Conservation (phyloP, 164 flowering plant genomes). For the Magnolia officinalis region DNA sequence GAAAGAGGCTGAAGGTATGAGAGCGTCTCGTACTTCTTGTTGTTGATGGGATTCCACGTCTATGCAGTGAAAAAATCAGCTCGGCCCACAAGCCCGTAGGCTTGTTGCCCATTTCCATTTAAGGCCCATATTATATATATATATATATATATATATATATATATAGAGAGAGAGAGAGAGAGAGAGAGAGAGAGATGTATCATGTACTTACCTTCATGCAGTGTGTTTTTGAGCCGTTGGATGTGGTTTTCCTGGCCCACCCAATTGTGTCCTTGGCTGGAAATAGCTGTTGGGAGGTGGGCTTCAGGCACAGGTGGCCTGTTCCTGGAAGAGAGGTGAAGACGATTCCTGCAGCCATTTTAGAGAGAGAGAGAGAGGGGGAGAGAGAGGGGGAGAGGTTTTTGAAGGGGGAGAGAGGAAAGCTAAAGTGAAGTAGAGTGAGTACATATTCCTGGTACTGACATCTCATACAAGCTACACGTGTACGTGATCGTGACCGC, state of each 20-base stretch:
- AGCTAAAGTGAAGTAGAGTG: neutral
- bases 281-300: slow-evolving; percentile 26
- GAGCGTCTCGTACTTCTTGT: slow-evolving; percentile 69
- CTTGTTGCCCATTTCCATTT: too few species aligned
- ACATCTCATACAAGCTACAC: too few species aligned
- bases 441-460: neutral
- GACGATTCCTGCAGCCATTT: slow-evolving; percentile 45
- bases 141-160: too few species aligned
- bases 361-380: neutral
- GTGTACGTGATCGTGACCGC: too few species aligned
- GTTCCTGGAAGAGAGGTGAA: slow-evolving; percentile 27
- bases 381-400: neutral
- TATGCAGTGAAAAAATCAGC: slow-evolving; percentile 12
- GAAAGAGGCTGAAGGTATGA: slow-evolving; percentile 70
- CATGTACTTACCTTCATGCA: slow-evolving; percentile 63
- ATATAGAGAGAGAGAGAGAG: neutral
- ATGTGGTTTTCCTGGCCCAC: slow-evolving; percentile 45
- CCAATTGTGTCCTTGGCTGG: slow-evolving; percentile 33
- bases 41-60: slow-evolving; percentile 69
- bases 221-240: slow-evolving; percentile 48
- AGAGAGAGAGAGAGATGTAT: neutral
- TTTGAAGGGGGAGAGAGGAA: neutral
- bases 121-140: neutral
- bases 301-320: slow-evolving; percentile 28
- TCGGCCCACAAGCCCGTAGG: too few species aligned